Percentiles rank a stretch among this genome's conserved stretches.
These are phyloP conservation scores for Keqinozyma sinolaborantium DNA, from an alignment of 1,139 yeast species.

Conservation along the genomic window DNA sequence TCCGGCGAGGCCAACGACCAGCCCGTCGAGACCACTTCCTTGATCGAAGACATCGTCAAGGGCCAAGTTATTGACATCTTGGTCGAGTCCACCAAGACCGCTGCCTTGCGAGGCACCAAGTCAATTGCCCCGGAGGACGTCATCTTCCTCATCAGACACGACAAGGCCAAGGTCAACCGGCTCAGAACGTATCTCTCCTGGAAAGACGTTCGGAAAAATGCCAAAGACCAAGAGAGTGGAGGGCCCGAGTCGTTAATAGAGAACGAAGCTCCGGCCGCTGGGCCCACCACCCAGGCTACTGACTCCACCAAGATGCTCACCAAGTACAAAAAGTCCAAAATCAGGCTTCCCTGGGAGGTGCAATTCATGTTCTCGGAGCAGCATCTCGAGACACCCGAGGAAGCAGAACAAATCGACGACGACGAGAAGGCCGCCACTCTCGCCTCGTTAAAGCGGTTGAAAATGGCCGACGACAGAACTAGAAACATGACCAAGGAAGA, in stretches of 20 bases:
- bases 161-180: constrained; percentile 89
- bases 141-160: constrained; percentile 88
- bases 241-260: constrained; percentile 58
- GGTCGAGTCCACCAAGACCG: constrained; percentile 76
- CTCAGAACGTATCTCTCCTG: constrained; percentile 88
- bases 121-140: constrained; percentile 90
- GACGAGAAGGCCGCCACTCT: constrained; percentile 86
- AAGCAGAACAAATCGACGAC: constrained; percentile 77
- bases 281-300: constrained; percentile 28
- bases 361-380: constrained; percentile 92
- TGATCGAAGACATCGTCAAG: constrained; percentile 91
- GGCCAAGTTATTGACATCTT: constrained; percentile 91
- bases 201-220: constrained; percentile 97
- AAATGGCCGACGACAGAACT: constrained; percentile 93
- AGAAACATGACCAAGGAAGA: constrained; percentile 93
- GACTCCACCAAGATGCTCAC: constrained; percentile 54
- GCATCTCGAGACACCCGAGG: constrained; percentile 79
- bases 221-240: constrained; percentile 90
- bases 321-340: constrained; percentile 72
- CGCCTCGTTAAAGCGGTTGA: constrained; percentile 82
- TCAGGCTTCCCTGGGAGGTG: constrained; percentile 92
- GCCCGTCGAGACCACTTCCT: constrained; percentile 82
- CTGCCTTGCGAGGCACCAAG: constrained; percentile 77
- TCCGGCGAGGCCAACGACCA: constrained; percentile 95
- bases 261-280: constrained; percentile 27